Evolutionary conservation across 1,139 yeast species (phyloP).

Genomic region (Pichia sp.): DNA sequence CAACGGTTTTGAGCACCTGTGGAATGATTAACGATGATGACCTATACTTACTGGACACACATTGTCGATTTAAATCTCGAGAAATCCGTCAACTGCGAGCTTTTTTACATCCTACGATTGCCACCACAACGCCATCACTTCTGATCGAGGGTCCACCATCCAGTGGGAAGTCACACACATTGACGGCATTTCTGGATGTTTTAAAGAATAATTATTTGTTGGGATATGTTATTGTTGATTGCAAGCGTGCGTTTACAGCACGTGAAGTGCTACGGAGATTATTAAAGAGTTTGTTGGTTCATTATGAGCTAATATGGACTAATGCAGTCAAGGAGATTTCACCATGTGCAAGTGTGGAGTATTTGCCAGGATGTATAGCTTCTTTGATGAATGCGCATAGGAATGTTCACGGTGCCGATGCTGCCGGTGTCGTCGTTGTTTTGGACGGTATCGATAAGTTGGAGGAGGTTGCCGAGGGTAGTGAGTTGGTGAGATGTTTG

Average conservation of each 20-base stretch:
- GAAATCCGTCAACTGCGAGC: conserved; percentile 14
- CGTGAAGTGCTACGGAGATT: conserved; percentile 19
- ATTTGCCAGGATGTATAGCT: conserved; percentile 21
- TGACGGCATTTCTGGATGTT: conserved; percentile 13
- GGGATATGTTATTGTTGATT: conserved; percentile 16
- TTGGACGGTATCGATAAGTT: conserved; percentile 23
- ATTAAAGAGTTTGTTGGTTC: conserved; percentile 12
- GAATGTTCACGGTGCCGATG: not conserved
- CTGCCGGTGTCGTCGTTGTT: conserved; percentile 19
- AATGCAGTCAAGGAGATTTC: conserved; percentile 7
- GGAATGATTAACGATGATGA: conserved; percentile 6
- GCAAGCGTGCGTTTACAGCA: conserved; percentile 21
- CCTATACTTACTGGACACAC: conserved; percentile 3
- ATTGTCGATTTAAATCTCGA: conserved; percentile 14
- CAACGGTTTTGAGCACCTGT: no score
- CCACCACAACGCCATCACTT: conserved; percentile 17
- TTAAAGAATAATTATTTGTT: conserved; percentile 8
- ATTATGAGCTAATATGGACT: conserved; percentile 11
- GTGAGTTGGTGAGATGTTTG: conserved; percentile 20
- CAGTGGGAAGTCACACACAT: conserved; percentile 25
- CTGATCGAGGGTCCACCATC: conserved; percentile 25
- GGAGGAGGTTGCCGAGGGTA: conserved; percentile 17
- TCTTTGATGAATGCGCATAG: conserved; percentile 10
- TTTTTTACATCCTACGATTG: conserved; percentile 17
- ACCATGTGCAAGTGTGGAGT: conserved; percentile 19